Evolutionary conservation across 441 rosid species (phyloP).

Genomic region (Pelargonium cotyledonis): DNA sequence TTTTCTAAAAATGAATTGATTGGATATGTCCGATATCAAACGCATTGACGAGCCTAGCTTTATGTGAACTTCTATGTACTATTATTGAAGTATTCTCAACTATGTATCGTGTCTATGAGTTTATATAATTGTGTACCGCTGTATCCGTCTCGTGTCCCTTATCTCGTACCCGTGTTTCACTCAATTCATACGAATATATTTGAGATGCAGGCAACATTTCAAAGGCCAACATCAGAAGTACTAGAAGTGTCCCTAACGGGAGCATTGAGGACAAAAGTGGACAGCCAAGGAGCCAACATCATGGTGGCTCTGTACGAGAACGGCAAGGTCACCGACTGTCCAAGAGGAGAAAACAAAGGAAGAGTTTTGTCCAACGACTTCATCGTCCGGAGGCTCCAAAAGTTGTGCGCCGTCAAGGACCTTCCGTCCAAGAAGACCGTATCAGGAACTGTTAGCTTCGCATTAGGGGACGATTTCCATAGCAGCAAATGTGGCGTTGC

Average conservation of each 20-base stretch:
- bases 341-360: constrained; percentile 66
- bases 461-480: constrained; percentile 70
- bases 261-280: constrained; percentile 51
- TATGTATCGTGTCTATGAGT: too few relatives aligned
- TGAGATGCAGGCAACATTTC: constrained; percentile 51
- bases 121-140: too few relatives aligned
- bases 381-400: constrained; percentile 75
- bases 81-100: too few relatives aligned
- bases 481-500: constrained; percentile 54
- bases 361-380: constrained; percentile 61
- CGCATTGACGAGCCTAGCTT: too few relatives aligned
- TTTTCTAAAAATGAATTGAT: too few relatives aligned
- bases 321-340: constrained; percentile 63
- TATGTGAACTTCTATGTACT: too few relatives aligned
- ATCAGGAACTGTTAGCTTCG: constrained; percentile 52
- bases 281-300: constrained; percentile 46
- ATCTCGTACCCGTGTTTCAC: not conserved
- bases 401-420: constrained; percentile 59
- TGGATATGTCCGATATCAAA: too few relatives aligned
- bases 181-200: not conserved
- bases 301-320: constrained; percentile 79
- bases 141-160: too few relatives aligned
- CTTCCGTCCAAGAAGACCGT: constrained; percentile 50
- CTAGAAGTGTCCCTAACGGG: constrained; percentile 58
- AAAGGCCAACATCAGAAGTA: constrained; percentile 52